Base-by-base conservation (phyloP, 768 basidiomycete genomes). In the Rhodotorula graminis region DNA sequence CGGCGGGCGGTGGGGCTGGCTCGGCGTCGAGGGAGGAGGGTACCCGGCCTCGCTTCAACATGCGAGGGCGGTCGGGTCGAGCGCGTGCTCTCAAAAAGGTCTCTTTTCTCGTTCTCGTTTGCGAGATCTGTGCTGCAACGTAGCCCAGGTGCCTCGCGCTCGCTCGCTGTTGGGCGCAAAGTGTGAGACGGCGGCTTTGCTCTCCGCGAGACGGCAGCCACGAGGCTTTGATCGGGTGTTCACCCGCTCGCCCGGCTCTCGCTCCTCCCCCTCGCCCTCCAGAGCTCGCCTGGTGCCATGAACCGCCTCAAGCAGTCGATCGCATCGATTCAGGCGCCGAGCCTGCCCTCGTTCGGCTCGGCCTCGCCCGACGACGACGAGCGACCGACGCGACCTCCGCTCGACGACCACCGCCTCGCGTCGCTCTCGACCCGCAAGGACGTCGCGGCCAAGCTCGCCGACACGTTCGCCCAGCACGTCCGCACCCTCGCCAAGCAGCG, bases 291-390 rank as follows among this genome's bases (percentile, higher is more conserved):
- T 31, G 31, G 33, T 18, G 16, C 8, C 33, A 69, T 69, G 68
- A 63, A 69, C 27, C 61, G 68, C 25, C n/a, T 69, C 44, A 69
- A 69, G 62, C 44, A 58, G 33, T 63, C 68, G 0, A 61, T 69
- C 12, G 15, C 50, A 15, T 52, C 64, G 1, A 25, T 64, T 25
- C 50, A 52, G 8, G 6, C 42, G 42, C 60, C 60, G n/a, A 18
- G 55, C 18, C 33, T 64, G 25, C 46, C 55, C 37, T 59, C 58
- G 25, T 59, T 59, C 11, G 44, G 44, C 19, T 19, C 7, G 1
- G 25, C 61, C n/a, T n/a, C 60, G 25, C 23, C 40, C 14, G 44
- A 15, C 15, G n/a, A 42, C 47, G 14, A 19, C 7, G 50, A 59
- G 1, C 53, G 29, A 25, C 40, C 57, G 50, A 52, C 44, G 0